These are phyloP conservation scores for Solanum chilense DNA, from an alignment of 257 asterid species.

Conservation along the genomic window DNA sequence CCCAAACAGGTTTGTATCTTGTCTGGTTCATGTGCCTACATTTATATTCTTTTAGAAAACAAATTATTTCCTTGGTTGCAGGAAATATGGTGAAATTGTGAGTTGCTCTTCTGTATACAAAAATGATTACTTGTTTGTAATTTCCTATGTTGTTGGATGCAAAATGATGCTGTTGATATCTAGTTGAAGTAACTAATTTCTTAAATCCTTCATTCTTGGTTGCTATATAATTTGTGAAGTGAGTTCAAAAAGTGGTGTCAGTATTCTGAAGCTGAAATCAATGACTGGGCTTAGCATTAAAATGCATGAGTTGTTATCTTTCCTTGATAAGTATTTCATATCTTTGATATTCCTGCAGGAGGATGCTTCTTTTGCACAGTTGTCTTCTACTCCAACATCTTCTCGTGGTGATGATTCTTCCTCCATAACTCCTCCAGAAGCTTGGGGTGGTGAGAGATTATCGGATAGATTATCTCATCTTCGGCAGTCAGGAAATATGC, in stretches of 20 bases:
- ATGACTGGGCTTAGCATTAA: background rate
- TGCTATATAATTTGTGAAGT: background rate
- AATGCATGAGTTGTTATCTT: background rate
- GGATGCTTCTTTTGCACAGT: constrained; percentile 47
- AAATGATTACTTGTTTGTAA: background rate
- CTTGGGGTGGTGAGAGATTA: constrained; percentile 88
- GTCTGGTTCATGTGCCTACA: background rate
- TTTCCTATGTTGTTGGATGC: background rate
- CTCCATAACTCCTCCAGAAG: constrained; percentile 86
- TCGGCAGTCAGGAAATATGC: constrained; percentile 53
- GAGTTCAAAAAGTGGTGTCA: background rate
- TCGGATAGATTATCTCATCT: constrained; percentile 55
- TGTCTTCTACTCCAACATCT: constrained; percentile 45
- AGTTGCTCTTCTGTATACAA: background rate
- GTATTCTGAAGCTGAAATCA: background rate
- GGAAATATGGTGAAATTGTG: background rate
- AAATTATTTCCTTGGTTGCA: background rate
- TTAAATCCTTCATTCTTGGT: background rate
- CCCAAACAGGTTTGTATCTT: constrained; percentile 55
- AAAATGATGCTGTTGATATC: background rate
- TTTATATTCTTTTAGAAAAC: background rate
- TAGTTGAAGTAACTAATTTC: background rate
- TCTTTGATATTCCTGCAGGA: constrained; percentile 39
- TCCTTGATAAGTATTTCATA: background rate
- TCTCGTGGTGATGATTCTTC: constrained; percentile 44